These are phyloP conservation scores for Boletellus sp. DNA, from an alignment of 768 basidiomycete species.

Conservation along the genomic window DNA sequence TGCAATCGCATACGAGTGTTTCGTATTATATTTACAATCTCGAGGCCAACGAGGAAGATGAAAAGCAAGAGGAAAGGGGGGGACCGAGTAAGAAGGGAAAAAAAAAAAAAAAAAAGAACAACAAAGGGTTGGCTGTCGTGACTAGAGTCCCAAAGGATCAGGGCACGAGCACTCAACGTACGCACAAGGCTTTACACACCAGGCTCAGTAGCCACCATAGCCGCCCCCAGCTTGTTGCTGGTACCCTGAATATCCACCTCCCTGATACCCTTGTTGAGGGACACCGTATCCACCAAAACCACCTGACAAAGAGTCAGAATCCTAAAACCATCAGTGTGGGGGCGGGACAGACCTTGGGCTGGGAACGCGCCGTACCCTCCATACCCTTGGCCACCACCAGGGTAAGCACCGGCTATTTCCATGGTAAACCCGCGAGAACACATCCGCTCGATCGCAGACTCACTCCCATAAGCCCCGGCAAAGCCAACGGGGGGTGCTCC, in stretches of 20 bases:
- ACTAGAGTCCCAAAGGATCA: constrained; percentile 1
- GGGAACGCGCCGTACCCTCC: constrained; percentile 24
- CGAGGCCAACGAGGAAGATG: background rate
- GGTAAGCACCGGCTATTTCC: constrained; percentile 26
- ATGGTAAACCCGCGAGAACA: constrained; percentile 11
- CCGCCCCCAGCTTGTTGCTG: constrained; percentile 26
- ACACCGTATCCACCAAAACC: constrained; percentile 14
- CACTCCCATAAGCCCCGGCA: constrained; percentile 18
- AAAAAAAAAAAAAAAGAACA: background rate
- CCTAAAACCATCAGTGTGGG: background rate
- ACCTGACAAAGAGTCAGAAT: constrained; percentile 3
- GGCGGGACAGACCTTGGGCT: constrained; percentile 8
- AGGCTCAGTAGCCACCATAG: constrained; percentile 24
- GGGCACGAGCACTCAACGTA: background rate
- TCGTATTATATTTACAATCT: constrained; percentile 21
- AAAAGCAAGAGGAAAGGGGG: background rate
- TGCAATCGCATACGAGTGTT: constrained; percentile 4
- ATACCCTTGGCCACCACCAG: constrained; percentile 29
- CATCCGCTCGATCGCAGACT: constrained; percentile 7
- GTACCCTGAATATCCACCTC: constrained; percentile 25
- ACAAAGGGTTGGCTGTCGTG: background rate
- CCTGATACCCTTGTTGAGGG: constrained; percentile 18
- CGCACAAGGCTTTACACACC: constrained; percentile 2
- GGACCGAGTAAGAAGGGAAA: background rate
- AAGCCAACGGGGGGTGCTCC: constrained; percentile 32